Evolutionary conservation across 2,329 filamentous ascomycete species (phyloP).

Genomic region (Penicillium sp.): DNA sequence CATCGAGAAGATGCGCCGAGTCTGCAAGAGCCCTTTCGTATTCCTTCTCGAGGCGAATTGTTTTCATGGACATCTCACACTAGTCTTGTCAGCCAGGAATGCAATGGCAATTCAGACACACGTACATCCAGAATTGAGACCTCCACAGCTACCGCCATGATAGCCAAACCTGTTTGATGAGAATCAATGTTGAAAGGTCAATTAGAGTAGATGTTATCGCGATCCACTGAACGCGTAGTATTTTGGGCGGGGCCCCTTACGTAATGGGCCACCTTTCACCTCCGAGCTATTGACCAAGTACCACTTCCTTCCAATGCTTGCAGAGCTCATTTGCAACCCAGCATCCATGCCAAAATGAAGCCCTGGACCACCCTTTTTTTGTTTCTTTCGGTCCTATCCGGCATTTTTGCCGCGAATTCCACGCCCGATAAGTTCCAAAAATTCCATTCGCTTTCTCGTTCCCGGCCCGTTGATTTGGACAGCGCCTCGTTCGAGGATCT

Average conservation of each 20-base stretch:
- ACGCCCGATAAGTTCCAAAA: conserved; percentile 66
- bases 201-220: neutral
- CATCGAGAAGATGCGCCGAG: conserved; percentile 67
- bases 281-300: neutral
- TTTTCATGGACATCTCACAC: conserved; percentile 52
- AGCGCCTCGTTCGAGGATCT: conserved; percentile 74
- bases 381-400: conserved; percentile 28
- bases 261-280: conserved; percentile 22
- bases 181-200: neutral
- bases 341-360: conserved; percentile 33
- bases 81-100: conserved; percentile 6
- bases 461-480: conserved; percentile 72
- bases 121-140: conserved; percentile 27
- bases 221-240: neutral
- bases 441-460: conserved; percentile 68
- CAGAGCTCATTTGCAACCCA: conserved; percentile 4
- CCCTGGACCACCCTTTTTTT: conserved; percentile 41
- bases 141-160: conserved; percentile 14
- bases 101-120: neutral
- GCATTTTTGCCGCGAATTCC: conserved; percentile 53
- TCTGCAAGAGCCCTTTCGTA: conserved; percentile 67
- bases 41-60: conserved; percentile 63
- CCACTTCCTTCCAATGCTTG: neutral
- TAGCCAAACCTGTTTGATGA: no score
- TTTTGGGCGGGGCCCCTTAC: conserved; percentile 7